Evolutionary conservation across 2,329 filamentous ascomycete species (phyloP).

Genomic region (Zymoseptoria pseudotritici): DNA sequence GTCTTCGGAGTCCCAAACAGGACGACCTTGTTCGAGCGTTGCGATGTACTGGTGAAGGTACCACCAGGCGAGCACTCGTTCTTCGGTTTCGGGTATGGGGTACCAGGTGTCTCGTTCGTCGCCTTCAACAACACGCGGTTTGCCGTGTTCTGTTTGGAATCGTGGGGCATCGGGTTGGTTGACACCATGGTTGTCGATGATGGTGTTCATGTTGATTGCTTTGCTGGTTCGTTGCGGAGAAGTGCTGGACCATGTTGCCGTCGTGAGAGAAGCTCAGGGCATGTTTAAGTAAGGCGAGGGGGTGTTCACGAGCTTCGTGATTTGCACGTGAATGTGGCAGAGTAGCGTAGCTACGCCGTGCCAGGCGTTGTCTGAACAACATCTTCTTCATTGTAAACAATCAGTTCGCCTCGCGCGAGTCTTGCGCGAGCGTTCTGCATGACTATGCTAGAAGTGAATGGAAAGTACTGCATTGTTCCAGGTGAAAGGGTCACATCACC

Average conservation of each 20-base stretch:
- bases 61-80: not conserved
- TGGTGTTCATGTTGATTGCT: not conserved
- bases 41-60: not conserved
- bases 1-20: not conserved
- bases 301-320: not conserved
- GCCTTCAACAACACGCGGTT: not conserved
- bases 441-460: too few species aligned
- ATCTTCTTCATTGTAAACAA: too few species aligned
- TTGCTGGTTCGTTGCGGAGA: not conserved
- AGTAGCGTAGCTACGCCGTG: not conserved
- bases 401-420: too few species aligned
- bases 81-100: not conserved
- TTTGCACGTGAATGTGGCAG: not conserved
- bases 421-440: too few species aligned
- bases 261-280: not conserved
- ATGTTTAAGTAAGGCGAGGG: not conserved
- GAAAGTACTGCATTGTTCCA: too few species aligned
- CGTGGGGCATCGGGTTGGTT: not conserved
- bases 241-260: not conserved
- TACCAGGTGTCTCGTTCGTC: not conserved
- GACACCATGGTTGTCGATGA: not conserved
- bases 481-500: too few species aligned
- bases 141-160: not conserved
- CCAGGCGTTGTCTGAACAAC: not conserved
- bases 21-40: not conserved